Evolutionary conservation across 2,329 filamentous ascomycete genomes (phyloP).

Genomic region (Aureobasidium mangrovei): DNA sequence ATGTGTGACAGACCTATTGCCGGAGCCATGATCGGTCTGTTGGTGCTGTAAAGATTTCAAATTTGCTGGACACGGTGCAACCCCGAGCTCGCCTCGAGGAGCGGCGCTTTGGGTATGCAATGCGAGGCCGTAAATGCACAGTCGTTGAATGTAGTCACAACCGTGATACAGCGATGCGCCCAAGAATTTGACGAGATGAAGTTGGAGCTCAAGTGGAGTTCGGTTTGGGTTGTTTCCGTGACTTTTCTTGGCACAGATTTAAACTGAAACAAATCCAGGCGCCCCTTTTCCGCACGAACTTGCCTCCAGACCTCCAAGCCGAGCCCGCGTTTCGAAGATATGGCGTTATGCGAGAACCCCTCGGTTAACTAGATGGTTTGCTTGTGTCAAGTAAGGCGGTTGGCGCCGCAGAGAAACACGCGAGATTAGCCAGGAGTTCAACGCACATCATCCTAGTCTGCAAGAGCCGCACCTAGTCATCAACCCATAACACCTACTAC

Average conservation of each 20-base stretch:
- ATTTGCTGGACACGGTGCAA: background rate
- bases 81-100: background rate
- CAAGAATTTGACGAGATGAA: slow-evolving; percentile 5
- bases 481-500: background rate
- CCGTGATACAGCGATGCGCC: background rate
- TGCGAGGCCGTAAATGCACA: background rate
- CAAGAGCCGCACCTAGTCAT: slow-evolving; percentile 12
- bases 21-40: slow-evolving; percentile 18
- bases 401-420: background rate
- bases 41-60: background rate
- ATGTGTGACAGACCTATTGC: slow-evolving; percentile 38
- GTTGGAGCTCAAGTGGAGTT: slow-evolving; percentile 6
- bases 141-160: background rate
- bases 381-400: background rate
- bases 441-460: background rate
- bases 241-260: background rate
- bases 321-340: slow-evolving; percentile 5
- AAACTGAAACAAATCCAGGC: background rate
- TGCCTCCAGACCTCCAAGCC: background rate
- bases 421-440: slow-evolving; percentile 12
- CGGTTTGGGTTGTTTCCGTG: background rate
- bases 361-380: slow-evolving; percentile 1
- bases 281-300: background rate
- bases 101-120: background rate
- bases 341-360: slow-evolving; percentile 1